Evolutionary conservation across 305 asterid genomes (phyloP).

Genomic region (Fraxinus ornus): DNA sequence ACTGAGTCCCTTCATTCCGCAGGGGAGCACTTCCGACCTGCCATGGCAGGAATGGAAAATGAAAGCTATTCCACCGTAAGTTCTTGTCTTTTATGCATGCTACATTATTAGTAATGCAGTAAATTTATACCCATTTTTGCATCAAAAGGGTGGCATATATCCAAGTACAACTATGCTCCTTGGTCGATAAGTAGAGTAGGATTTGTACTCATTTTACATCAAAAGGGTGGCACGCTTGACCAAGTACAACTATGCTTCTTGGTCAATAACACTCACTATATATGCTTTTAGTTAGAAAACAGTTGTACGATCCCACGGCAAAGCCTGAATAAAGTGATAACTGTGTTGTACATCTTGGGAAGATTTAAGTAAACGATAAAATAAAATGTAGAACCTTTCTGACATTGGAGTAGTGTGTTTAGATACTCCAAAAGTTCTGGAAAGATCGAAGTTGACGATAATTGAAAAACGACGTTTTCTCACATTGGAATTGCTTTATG

Average conservation of each 20-base stretch:
- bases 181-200: not conserved
- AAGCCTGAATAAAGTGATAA: slow-evolving; percentile 11
- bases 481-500: not conserved
- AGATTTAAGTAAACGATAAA: slow-evolving; percentile 17
- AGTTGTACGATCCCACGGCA: not conserved
- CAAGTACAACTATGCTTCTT: not conserved
- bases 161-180: too few species aligned
- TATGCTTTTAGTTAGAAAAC: slow-evolving; percentile 5
- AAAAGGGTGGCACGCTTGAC: not conserved
- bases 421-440: not conserved
- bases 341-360: slow-evolving; percentile 16
- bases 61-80: slow-evolving; percentile 66
- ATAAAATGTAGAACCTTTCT: not conserved
- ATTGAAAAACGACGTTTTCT: not conserved
- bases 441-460: not conserved
- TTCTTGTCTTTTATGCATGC: slow-evolving; percentile 21
- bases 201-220: not conserved
- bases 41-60: slow-evolving; percentile 67
- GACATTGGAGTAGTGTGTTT: not conserved
- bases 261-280: not conserved
- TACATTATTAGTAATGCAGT: not conserved
- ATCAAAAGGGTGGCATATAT: not conserved
- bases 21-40: slow-evolving; percentile 85
- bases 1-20: slow-evolving; percentile 30
- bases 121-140: not conserved